phyloP scores from a whole-genome alignment of 2,329 filamentous ascomycete species.

The Talaromyces sp. region DNA sequence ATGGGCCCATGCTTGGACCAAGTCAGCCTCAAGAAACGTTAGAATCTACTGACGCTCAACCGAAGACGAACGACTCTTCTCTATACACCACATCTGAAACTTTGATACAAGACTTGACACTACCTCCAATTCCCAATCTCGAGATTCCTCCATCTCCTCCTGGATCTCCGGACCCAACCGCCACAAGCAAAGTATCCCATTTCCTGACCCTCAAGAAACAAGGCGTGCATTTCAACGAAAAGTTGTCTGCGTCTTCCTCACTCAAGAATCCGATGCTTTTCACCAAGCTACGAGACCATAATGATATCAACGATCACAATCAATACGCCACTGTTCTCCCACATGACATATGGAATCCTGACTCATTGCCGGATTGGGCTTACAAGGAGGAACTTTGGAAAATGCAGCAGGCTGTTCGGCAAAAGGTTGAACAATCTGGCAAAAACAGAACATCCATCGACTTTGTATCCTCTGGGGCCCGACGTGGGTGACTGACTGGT shows the following conservation, averaged over 20 bases:
- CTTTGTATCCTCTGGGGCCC: conserved; percentile 28
- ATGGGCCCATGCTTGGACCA: conserved; percentile 33
- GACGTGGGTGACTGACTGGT: not conserved
- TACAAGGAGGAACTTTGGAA: conserved; percentile 44
- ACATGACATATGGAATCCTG: conserved; percentile 35
- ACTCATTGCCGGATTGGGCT: conserved; percentile 36
- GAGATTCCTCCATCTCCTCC: conserved; percentile 43
- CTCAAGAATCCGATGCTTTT: conserved; percentile 57
- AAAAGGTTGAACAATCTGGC: conserved; percentile 26
- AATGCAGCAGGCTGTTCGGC: conserved; percentile 34
- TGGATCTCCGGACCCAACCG: conserved; percentile 37
- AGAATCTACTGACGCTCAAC: conserved; percentile 11
- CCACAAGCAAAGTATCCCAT: conserved; percentile 54
- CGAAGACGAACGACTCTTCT: conserved; percentile 30
- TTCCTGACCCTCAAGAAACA: conserved; percentile 59
- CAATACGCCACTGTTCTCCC: conserved; percentile 51
- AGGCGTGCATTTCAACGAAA: conserved; percentile 60
- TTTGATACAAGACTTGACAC: conserved; percentile 53
- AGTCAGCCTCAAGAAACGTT: conserved; percentile 21
- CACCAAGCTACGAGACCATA: conserved; percentile 54
- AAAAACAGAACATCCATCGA: conserved; percentile 35
- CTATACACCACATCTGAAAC: conserved; percentile 47
- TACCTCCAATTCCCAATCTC: conserved; percentile 41
- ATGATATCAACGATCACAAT: conserved; percentile 48
- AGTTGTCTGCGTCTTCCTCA: conserved; percentile 52